phyloP scores from a whole-genome alignment of 2,329 filamentous ascomycete genomes.

The Apiospora phragmitis region DNA sequence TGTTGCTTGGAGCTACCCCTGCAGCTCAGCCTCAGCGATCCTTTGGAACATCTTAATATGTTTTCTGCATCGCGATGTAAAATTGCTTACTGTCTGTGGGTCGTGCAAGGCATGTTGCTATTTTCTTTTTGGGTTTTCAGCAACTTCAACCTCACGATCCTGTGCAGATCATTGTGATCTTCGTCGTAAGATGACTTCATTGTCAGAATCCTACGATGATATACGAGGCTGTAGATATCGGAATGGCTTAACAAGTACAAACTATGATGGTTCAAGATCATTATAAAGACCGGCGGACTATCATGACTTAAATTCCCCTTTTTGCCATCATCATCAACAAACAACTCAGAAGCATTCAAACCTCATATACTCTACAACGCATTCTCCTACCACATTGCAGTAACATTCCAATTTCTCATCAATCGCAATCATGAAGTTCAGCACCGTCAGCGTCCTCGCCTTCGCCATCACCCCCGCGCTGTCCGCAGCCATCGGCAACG shows the following conservation, averaged over 20 bases:
- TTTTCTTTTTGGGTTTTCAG: too few species aligned
- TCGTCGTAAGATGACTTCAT: too few species aligned
- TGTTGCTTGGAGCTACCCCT: neutral
- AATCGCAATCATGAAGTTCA: slow-evolving; percentile 7
- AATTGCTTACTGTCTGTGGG: neutral
- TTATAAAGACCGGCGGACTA: neutral
- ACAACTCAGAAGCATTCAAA: neutral
- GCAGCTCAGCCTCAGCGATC: neutral
- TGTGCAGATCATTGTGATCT: too few species aligned
- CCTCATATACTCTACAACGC: neutral
- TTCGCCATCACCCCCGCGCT: slow-evolving; percentile 8
- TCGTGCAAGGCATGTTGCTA: neutral
- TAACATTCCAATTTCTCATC: neutral
- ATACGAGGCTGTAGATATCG: neutral
- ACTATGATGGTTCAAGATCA: neutral
- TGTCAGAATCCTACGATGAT: neutral
- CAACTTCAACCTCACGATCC: too few species aligned
- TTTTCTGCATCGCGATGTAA: neutral
- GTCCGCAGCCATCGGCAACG: slow-evolving; percentile 10
- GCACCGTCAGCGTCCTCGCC: neutral
- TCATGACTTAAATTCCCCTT: neutral
- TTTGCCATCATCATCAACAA: neutral
- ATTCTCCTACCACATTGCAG: neutral
- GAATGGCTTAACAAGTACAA: too few species aligned
- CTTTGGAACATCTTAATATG: neutral